phyloP scores from a whole-genome alignment of 2,329 filamentous ascomycete species.

The Epichloe scottii region DNA sequence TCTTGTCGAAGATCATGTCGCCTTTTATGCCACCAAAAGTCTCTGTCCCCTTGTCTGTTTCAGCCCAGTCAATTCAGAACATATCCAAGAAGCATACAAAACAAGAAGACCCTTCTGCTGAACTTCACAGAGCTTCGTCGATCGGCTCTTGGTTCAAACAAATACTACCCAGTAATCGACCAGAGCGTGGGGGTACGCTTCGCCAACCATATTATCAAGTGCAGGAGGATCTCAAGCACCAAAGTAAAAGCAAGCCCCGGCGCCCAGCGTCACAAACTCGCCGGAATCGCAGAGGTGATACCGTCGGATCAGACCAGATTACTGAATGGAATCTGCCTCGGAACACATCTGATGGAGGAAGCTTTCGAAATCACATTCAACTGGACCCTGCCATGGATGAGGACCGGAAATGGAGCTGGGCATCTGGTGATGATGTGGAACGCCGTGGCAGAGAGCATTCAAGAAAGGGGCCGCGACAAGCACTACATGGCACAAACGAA shows the following conservation, averaged over 20 bases:
- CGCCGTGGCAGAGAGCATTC: constrained; percentile 1
- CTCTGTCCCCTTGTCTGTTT: constrained; percentile 8
- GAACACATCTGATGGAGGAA: constrained; percentile 10
- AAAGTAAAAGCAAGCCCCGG: neutral
- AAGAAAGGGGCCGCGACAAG: neutral
- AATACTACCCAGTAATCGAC: constrained; percentile 34
- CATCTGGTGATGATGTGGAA: constrained; percentile 4
- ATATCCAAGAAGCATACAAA: neutral
- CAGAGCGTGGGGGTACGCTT: constrained; percentile 37
- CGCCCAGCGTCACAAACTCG: constrained; percentile 6
- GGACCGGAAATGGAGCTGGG: constrained; percentile 11
- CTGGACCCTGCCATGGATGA: neutral
- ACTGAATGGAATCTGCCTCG: constrained; percentile 24
- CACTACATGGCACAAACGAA: neutral
- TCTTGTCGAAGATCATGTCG: constrained; percentile 9
- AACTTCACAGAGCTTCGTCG: constrained; percentile 13
- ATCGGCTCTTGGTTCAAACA: constrained; percentile 29
- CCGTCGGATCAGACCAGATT: constrained; percentile 18
- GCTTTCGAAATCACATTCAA: neutral
- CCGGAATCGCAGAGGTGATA: constrained; percentile 10
- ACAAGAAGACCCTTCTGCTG: neutral
- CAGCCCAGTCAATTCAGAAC: neutral
- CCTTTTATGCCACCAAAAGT: constrained; percentile 11
- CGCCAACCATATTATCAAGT: constrained; percentile 22
- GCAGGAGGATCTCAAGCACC: constrained; percentile 7